Percentiles rank a stretch among this genome's conserved stretches.
Evolutionary conservation across 495 filamentous ascomycete genomes (phyloP).

Genomic region (Rostrohypoxylon terebratum): DNA sequence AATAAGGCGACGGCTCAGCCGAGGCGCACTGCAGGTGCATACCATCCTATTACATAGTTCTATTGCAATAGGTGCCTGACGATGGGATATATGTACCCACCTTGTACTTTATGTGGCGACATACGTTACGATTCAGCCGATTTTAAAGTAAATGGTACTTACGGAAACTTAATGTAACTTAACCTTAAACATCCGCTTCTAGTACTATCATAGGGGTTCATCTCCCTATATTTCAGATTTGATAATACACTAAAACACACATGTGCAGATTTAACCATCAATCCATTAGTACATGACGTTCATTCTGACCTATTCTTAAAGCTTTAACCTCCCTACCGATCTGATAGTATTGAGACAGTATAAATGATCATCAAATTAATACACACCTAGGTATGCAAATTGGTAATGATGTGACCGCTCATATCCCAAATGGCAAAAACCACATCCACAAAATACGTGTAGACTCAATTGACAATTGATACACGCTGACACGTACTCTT

Average conservation of each 20-base stretch:
- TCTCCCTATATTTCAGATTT: slow-evolving; percentile 23
- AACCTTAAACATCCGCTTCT: background rate
- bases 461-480: slow-evolving; percentile 22
- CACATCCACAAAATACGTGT: slow-evolving; percentile 26
- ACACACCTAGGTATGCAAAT: background rate
- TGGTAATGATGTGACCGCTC: slow-evolving; percentile 22
- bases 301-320: background rate
- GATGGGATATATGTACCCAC: slow-evolving; percentile 16
- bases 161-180: background rate
- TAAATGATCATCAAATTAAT: background rate
- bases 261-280: background rate
- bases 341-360: background rate
- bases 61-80: background rate
- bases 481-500: slow-evolving; percentile 25
- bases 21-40: slow-evolving; percentile 34
- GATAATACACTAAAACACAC: background rate
- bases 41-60: slow-evolving; percentile 3
- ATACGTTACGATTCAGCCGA: slow-evolving; percentile 26
- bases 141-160: slow-evolving; percentile 5
- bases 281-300: background rate
- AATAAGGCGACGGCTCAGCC: slow-evolving; percentile 39
- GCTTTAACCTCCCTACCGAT: background rate
- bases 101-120: slow-evolving; percentile 10
- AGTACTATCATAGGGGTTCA: background rate
- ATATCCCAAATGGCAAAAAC: slow-evolving; percentile 16